These are phyloP conservation scores for Xylaria sp. DNA, from an alignment of 2,329 filamentous ascomycete species.

Conservation along the genomic window DNA sequence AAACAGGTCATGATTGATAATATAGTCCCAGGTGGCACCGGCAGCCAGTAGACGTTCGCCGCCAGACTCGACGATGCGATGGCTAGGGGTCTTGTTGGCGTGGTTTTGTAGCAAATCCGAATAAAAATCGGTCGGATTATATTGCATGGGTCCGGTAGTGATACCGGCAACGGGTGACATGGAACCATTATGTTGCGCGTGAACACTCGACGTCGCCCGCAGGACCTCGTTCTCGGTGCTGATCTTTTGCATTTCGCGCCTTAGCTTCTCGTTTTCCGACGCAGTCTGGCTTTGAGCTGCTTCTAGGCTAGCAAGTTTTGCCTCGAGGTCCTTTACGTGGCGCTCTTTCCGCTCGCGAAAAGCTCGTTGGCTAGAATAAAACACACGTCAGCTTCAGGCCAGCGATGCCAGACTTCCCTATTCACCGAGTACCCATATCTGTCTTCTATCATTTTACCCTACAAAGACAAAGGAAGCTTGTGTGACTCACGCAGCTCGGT, in stretches of 20 bases:
- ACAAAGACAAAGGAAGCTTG: not conserved
- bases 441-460: not conserved
- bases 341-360: constrained; percentile 96
- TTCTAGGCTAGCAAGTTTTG: constrained; percentile 82
- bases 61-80: constrained; percentile 74
- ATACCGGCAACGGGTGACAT: constrained; percentile 58
- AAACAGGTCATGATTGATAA: constrained; percentile 82
- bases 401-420: not conserved
- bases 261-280: constrained; percentile 87
- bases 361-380: constrained; percentile 78
- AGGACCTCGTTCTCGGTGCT: constrained; percentile 94
- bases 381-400: constrained; percentile 21
- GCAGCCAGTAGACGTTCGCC: constrained; percentile 78
- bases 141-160: constrained; percentile 75
- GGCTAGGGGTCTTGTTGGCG: constrained; percentile 70
- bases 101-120: constrained; percentile 70
- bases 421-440: not conserved
- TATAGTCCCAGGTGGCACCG: constrained; percentile 88
- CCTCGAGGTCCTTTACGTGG: constrained; percentile 92
- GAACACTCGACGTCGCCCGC: constrained; percentile 74
- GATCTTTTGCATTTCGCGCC: constrained; percentile 83
- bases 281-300: constrained; percentile 76
- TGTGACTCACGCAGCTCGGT: constrained; percentile 67
- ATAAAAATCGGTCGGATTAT: constrained; percentile 78
- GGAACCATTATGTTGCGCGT: constrained; percentile 49